Evolutionary conservation across 2,329 filamentous ascomycete genomes (phyloP).

Genomic region (Amylocarpus encephaloides): DNA sequence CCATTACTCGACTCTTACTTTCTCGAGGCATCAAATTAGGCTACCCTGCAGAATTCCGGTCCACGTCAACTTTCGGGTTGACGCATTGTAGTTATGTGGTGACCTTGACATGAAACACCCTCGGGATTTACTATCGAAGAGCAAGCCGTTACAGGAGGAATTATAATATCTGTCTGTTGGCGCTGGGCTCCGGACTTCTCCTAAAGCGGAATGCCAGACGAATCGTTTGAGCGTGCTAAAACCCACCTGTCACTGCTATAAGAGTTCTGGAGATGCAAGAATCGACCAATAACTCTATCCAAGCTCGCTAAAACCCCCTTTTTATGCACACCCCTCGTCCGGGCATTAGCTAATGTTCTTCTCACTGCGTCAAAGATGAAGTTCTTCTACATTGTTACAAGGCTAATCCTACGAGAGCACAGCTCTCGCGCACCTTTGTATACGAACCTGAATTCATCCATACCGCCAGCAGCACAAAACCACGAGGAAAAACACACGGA

Average conservation of each 20-base stretch:
- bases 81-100: slow-evolving; percentile 2
- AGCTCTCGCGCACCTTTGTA: too few relatives aligned
- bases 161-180: neutral
- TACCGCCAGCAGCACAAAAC: too few relatives aligned
- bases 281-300: neutral
- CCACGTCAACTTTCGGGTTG: slow-evolving; percentile 13
- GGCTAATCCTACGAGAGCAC: too few relatives aligned
- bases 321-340: too few relatives aligned
- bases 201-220: neutral
- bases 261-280: neutral
- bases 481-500: too few relatives aligned
- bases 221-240: neutral
- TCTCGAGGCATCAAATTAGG: slow-evolving; percentile 16
- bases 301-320: too few relatives aligned
- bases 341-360: too few relatives aligned
- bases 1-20: slow-evolving; percentile 21
- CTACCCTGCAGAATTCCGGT: slow-evolving; percentile 4
- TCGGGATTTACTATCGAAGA: neutral
- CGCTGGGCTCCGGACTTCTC: neutral
- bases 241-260: neutral
- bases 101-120: slow-evolving; percentile 1
- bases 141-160: slow-evolving; percentile 1
- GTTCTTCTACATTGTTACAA: too few relatives aligned
- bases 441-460: too few relatives aligned
- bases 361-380: too few relatives aligned